These are phyloP conservation scores for Plasmodium blacklocki DNA, from an alignment of 169 alveolate genomes.

Conservation along the genomic window DNA sequence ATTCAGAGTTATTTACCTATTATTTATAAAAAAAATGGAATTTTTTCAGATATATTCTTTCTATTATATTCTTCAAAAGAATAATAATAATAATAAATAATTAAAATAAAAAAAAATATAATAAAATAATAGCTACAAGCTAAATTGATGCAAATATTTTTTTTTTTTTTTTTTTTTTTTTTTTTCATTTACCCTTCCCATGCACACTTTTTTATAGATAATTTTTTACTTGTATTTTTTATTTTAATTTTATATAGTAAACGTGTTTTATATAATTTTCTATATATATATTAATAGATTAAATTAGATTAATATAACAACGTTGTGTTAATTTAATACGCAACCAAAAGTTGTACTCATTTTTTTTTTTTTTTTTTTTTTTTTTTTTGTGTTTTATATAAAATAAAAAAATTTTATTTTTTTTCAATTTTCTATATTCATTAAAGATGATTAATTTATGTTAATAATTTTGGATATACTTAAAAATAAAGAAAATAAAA, in stretches of 20 bases:
- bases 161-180: slow-evolving; percentile 17
- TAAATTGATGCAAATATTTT: slow-evolving; percentile 10
- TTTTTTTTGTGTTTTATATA: slow-evolving; percentile 2
- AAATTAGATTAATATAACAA: too few species aligned
- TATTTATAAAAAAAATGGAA: neutral
- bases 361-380: neutral
- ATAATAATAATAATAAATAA: neutral
- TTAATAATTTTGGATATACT: slow-evolving; percentile 9
- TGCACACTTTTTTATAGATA: slow-evolving; percentile 23
- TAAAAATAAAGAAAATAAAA: too few species aligned
- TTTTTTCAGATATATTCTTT: neutral
- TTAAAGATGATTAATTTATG: slow-evolving; percentile 7
- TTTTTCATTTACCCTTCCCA: slow-evolving; percentile 1
- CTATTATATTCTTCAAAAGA: slow-evolving; percentile 8
- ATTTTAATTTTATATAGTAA: too few species aligned
- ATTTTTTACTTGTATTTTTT: slow-evolving; percentile 15
- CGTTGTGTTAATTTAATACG: slow-evolving; percentile 20
- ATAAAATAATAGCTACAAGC: slow-evolving; percentile 3
- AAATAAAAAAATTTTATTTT: slow-evolving; percentile 18
- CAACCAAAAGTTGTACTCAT: slow-evolving; percentile 1
- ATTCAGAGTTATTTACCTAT: neutral
- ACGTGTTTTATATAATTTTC: slow-evolving; percentile 8
- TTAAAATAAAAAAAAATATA: neutral
- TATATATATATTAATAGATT: slow-evolving; percentile 2
- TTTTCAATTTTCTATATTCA: slow-evolving; percentile 15